Conservation (phyloP, 2,329 filamentous ascomycete genomes). For the Biscogniauxia mediterranea region DNA sequence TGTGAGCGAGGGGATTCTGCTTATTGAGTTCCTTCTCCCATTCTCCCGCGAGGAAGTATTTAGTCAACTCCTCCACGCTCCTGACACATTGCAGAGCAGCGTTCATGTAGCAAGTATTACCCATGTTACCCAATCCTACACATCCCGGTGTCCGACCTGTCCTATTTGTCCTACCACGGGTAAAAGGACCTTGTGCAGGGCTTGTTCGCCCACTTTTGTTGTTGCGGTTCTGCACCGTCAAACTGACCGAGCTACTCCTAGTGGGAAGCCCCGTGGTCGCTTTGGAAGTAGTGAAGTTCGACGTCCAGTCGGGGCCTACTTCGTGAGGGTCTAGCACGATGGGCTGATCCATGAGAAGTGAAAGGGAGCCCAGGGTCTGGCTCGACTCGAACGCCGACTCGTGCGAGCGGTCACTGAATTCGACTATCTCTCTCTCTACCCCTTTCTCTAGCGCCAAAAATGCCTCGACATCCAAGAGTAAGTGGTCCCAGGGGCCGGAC, state of each 20-base stretch:
- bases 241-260: slow-evolving; percentile 32
- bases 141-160: slow-evolving; percentile 71
- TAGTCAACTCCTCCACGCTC: slow-evolving; percentile 87
- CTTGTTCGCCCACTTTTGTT: slow-evolving; percentile 69
- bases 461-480: slow-evolving; percentile 60
- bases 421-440: slow-evolving; percentile 62
- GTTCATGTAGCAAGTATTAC: slow-evolving; percentile 99
- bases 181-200: slow-evolving; percentile 59
- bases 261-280: slow-evolving; percentile 35
- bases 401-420: slow-evolving; percentile 66
- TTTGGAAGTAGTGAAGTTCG: slow-evolving; percentile 40
- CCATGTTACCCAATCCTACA: slow-evolving; percentile 83
- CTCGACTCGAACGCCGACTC: slow-evolving; percentile 77
- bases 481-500: slow-evolving; percentile 36
- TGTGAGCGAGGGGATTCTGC: slow-evolving; percentile 80
- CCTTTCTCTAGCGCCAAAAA: slow-evolving; percentile 63
- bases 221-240: slow-evolving; percentile 37
- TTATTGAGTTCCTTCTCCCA: slow-evolving; percentile 81
- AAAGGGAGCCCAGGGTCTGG: slow-evolving; percentile 62
- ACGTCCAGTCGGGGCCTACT: slow-evolving; percentile 57
- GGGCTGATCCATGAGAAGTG: slow-evolving; percentile 69
- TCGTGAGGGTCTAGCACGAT: slow-evolving; percentile 83
- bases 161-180: slow-evolving; percentile 68
- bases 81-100: slow-evolving; percentile 93
- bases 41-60: slow-evolving; percentile 78